Evolutionary conservation across 2,329 filamentous ascomycete genomes (phyloP).

Genomic region (Fusarium udum): DNA sequence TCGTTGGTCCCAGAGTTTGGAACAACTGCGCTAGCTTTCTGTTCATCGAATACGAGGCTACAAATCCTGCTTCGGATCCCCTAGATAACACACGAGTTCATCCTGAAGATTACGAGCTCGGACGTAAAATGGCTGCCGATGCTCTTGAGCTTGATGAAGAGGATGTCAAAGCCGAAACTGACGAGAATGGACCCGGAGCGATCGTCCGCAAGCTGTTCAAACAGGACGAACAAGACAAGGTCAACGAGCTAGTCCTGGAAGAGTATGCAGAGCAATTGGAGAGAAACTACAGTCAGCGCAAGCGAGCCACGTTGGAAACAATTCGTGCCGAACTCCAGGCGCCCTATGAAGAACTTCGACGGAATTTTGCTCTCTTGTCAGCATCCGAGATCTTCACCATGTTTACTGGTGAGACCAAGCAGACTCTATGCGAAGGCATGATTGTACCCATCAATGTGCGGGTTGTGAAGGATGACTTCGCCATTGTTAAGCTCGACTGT

Average conservation of each 20-base stretch:
- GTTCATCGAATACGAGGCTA: slow-evolving; percentile 86
- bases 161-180: slow-evolving; percentile 93
- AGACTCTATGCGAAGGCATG: slow-evolving; percentile 88
- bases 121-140: slow-evolving; percentile 97
- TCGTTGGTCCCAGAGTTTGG: slow-evolving; percentile 91
- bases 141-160: slow-evolving; percentile 96
- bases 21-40: slow-evolving; percentile 97
- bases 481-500: slow-evolving; percentile 92
- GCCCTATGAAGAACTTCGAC: slow-evolving; percentile 92
- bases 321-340: slow-evolving; percentile 93
- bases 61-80: slow-evolving; percentile 84
- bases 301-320: slow-evolving; percentile 94
- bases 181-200: slow-evolving; percentile 87
- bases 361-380: slow-evolving; percentile 75
- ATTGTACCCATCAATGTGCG: slow-evolving; percentile 90
- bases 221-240: slow-evolving; percentile 91
- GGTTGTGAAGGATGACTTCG: slow-evolving; percentile 89
- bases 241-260: slow-evolving; percentile 95
- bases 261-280: slow-evolving; percentile 97
- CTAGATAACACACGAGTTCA: slow-evolving; percentile 97
- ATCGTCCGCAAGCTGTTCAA: slow-evolving; percentile 96
- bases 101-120: slow-evolving; percentile 97
- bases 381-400: slow-evolving; percentile 92
- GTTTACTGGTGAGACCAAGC: slow-evolving; percentile 91
- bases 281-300: slow-evolving; percentile 90